Base-by-base conservation (phyloP, 1,284 basidiomycete genomes). In the Sanguinoderma infundibulare region DNA sequence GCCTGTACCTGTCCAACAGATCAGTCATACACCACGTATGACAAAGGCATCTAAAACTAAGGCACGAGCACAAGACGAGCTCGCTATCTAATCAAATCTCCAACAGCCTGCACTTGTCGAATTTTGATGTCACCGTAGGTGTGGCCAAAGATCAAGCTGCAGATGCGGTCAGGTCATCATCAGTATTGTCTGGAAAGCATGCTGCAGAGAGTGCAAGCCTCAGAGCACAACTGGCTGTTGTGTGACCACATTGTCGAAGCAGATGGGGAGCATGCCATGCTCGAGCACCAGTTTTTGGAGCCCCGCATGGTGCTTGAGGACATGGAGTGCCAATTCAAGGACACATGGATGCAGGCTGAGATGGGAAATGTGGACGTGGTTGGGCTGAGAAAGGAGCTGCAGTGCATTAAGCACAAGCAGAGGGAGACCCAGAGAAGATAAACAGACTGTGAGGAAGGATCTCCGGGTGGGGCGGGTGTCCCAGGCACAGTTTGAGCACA, bases 201-300 rank as follows among this genome's bases (percentile, higher is more conserved):
- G n/a, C 78, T 94, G 20, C 77, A 95, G 57, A 85, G 82, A 55
- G 83, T 81, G 5, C 92, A 95, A 71, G 87, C 90, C 5, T 86
- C 82, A 6, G 93, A 95, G 72, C 91, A 95, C 67, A 94, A 96
- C 63, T 83, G 91, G 17, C 82, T 90, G 53, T 86, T 98, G 72
- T 84, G 94, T 1, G 94, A 96, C 74, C 92, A 94, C 70, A 89
- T 92, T 49, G 92, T 92, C 2, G 95, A 97, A 73, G 92, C 95
- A 6, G 93, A 96, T 70, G 94, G 94, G 0, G 94, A 96, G 74
- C 85, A 94, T 17, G 94, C 94, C 0, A 91, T 96, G 4, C 79
- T 96, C 53, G 94, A 96, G 72, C 88, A 94, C 60, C 91, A 95
- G 73, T 92, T 94, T 73, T 86, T 87, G 42, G 91, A 94, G 63